Evolutionary conservation across 305 asterid species (phyloP), one percentile per base, ranked within the genome.

Genomic region (Solanum hybrid): DNA sequence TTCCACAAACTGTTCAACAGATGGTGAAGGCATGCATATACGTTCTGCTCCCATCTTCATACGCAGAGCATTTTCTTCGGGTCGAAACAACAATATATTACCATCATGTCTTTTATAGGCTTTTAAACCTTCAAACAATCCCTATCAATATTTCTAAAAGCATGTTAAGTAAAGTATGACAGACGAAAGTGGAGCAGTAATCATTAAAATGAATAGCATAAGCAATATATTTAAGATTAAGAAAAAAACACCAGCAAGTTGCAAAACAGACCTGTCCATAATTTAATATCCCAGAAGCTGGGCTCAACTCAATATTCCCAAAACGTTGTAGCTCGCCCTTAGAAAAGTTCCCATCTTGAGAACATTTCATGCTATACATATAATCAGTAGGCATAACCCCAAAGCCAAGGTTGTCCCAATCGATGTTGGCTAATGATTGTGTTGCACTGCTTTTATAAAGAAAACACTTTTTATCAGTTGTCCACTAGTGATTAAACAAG

Each of bases 11-110:
- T 96, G 98, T 87, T 95, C 95, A 76, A 95, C 98, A 72, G 96
- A 94, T 15, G 98, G 98, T 88, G 98, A 92, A 87, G 99, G 98
- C 99, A 97, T 96, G 94, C 99, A 97, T 98, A 97, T 95, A 36
- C 99, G 98, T 75, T 96, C 98, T 2, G 99, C 98, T 17, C 99
- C 99, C 94, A 90, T 92, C 89, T 93, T 92, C 81, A 97, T 92
- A 64, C 99, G 93, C 66, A 85, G 86, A 3, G 94, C 99, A 91
- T 97, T 97, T 92, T 97, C 99, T 87, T 95, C 95, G 0, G 99
- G 99, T 19, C 99, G 99, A 86, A 97, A 96, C 38, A 96, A 91
- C 90, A 97, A 93, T 88, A 97, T 95, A 56, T 91, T 94, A 38
- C 98, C 99, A 71, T 97, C 98, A 13, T 94, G 93, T 89, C 93